These are phyloP conservation scores for Fusarium nurragi DNA, from an alignment of 2,329 filamentous ascomycete species.

Conservation along the genomic window DNA sequence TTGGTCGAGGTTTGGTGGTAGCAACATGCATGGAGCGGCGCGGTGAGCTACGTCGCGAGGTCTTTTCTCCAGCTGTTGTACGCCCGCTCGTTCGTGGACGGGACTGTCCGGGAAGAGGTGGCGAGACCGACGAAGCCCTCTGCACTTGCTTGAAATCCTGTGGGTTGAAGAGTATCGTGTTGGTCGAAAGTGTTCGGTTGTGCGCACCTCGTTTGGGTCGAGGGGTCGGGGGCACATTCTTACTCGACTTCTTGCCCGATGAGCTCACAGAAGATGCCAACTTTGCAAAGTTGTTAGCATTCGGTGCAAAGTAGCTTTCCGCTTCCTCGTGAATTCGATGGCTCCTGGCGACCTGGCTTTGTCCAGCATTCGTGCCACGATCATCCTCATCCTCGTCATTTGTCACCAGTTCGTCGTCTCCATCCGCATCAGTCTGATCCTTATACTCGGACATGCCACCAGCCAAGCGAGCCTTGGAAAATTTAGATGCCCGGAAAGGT, in stretches of 20 bases:
- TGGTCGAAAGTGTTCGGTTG: slow-evolving; percentile 78
- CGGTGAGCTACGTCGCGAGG: slow-evolving; percentile 59
- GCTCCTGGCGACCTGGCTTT: slow-evolving; percentile 45
- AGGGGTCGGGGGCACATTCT: slow-evolving; percentile 46
- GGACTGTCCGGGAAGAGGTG: slow-evolving; percentile 45
- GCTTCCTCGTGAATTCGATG: slow-evolving; percentile 47
- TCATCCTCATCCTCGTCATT: slow-evolving; percentile 78
- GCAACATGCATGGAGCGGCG: slow-evolving; percentile 55
- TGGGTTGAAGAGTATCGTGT: slow-evolving; percentile 86
- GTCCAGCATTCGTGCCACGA: slow-evolving; percentile 55
- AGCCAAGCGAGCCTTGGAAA: slow-evolving; percentile 53
- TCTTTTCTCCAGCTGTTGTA: slow-evolving; percentile 47
- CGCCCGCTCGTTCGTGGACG: slow-evolving; percentile 53
- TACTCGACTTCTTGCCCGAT: slow-evolving; percentile 43
- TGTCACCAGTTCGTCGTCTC: slow-evolving; percentile 88
- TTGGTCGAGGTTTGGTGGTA: slow-evolving; percentile 66
- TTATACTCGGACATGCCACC: slow-evolving; percentile 54
- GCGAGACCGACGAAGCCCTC: slow-evolving; percentile 57
- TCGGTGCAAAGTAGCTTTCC: slow-evolving; percentile 65
- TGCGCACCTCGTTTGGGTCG: slow-evolving; percentile 62
- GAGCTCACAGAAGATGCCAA: slow-evolving; percentile 50
- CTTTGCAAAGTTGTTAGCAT: slow-evolving; percentile 54
- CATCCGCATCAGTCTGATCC: slow-evolving; percentile 82
- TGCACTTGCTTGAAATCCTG: slow-evolving; percentile 53
- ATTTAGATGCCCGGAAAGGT: slow-evolving; percentile 37